phyloP scores from a whole-genome alignment of 768 basidiomycete species.

The Crassisporium funariophilum region DNA sequence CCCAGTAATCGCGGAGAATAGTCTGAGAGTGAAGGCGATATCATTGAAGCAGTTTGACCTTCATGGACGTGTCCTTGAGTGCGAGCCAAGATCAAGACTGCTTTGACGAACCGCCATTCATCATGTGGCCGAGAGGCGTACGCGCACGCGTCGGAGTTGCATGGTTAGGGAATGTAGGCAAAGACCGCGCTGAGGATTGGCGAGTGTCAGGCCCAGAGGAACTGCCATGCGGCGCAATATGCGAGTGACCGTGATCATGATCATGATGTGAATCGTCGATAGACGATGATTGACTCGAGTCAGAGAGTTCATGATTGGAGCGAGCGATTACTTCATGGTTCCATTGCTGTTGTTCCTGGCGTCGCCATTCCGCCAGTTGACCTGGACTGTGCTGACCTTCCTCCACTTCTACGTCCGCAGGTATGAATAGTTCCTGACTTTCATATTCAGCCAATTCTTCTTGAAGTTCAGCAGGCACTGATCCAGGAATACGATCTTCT shows the following conservation, averaged over 20 bases:
- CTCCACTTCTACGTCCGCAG: conserved; percentile 55
- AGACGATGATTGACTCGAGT: conserved; percentile 4
- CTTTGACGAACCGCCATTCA: conserved; percentile 52
- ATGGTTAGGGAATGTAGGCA: conserved; percentile 14
- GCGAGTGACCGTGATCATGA: conserved; percentile 16
- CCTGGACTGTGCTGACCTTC: conserved; percentile 27
- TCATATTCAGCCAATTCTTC: conserved; percentile 55
- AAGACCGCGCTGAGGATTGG: neutral
- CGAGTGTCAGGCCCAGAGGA: conserved; percentile 1
- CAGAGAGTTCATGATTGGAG: conserved; percentile 14
- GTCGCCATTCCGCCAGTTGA: conserved; percentile 31
- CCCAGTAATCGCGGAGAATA: neutral
- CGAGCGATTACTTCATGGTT: conserved; percentile 26
- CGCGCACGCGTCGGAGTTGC: conserved; percentile 30
- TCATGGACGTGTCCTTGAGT: neutral
- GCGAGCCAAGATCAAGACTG: conserved; percentile 12
- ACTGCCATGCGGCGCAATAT: neutral
- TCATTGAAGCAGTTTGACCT: neutral
- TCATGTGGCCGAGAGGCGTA: conserved; percentile 37
- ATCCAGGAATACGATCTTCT: conserved; percentile 55
- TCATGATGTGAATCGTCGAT: neutral
- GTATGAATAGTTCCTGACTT: conserved; percentile 71
- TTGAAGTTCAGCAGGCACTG: conserved; percentile 57
- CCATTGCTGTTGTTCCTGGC: conserved; percentile 34
- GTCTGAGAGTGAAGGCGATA: neutral